These are phyloP conservation scores for Anisodus tanguticus DNA, from an alignment of 257 asterid genomes.

Conservation along the genomic window DNA sequence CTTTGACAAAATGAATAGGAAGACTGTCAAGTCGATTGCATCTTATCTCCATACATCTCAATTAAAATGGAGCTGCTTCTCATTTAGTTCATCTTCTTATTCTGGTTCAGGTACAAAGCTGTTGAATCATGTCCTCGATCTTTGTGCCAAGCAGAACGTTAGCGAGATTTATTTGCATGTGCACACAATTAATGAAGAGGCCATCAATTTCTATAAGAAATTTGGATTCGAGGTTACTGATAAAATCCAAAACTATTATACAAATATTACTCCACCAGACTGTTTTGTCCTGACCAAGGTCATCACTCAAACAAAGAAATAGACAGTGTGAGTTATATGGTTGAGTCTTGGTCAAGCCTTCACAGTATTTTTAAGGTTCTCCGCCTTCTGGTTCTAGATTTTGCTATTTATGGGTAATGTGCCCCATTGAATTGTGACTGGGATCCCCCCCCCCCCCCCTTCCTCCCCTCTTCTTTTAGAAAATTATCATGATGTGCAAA, in stretches of 20 bases:
- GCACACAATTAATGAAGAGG: slow-evolving; percentile 94
- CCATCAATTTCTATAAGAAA: slow-evolving; percentile 89
- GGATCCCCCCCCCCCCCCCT: too few relatives aligned
- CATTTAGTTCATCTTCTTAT: not conserved
- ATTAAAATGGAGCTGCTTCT: not conserved
- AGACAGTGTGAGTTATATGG: slow-evolving; percentile 28
- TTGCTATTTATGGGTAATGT: slow-evolving; percentile 20
- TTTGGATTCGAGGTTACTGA: slow-evolving; percentile 93
- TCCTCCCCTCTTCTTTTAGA: not conserved
- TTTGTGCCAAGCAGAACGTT: slow-evolving; percentile 78
- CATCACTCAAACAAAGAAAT: slow-evolving; percentile 61
- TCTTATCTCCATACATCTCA: not conserved
- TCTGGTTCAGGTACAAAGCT: slow-evolving; percentile 63
- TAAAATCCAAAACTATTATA: slow-evolving; percentile 81
- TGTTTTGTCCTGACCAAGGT: slow-evolving; percentile 84
- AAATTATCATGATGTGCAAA: not conserved
- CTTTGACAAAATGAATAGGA: not conserved
- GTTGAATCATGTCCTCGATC: slow-evolving; percentile 82
- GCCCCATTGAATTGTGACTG: not conserved
- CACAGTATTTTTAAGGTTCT: slow-evolving; percentile 26
- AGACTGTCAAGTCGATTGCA: not conserved
- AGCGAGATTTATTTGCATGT: slow-evolving; percentile 92
- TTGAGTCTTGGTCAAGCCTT: slow-evolving; percentile 26
- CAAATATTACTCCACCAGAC: slow-evolving; percentile 89
- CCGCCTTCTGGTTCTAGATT: slow-evolving; percentile 30